Conservation (phyloP, 495 filamentous ascomycete genomes). For the Penicillium arizonense region DNA sequence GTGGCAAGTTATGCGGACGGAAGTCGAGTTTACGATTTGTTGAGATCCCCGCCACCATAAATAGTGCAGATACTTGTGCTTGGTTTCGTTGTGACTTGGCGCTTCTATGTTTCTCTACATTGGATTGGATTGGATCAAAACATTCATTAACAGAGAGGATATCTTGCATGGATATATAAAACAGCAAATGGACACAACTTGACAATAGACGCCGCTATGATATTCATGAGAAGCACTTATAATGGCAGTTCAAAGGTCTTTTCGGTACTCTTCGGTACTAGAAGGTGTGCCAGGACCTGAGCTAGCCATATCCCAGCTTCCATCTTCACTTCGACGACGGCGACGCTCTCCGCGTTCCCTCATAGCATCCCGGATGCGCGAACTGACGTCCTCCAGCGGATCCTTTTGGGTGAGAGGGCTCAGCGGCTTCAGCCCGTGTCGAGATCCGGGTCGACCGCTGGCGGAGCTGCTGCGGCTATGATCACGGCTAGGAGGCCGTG, state of each 20-base stretch:
- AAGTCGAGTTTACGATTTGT: neutral
- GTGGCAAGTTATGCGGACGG: slow-evolving; percentile 17
- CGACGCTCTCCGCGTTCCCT: slow-evolving; percentile 74
- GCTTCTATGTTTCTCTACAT: neutral
- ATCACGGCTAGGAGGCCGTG: slow-evolving; percentile 67
- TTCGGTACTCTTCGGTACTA: slow-evolving; percentile 40
- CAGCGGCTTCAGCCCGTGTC: slow-evolving; percentile 67
- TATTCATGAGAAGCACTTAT: slow-evolving; percentile 3
- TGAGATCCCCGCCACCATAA: neutral
- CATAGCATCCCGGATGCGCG: slow-evolving; percentile 87
- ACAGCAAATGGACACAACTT: slow-evolving; percentile 18
- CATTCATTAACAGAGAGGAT: slow-evolving; percentile 17
- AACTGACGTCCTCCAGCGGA: slow-evolving; percentile 76
- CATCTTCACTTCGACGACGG: slow-evolving; percentile 60
- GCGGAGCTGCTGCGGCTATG: slow-evolving; percentile 64
- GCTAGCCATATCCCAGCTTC: slow-evolving; percentile 48
- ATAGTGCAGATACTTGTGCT: neutral
- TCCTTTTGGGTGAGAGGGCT: slow-evolving; percentile 71
- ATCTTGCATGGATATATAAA: slow-evolving; percentile 25
- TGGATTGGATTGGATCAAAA: neutral
- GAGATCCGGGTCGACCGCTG: slow-evolving; percentile 57
- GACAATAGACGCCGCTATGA: slow-evolving; percentile 21
- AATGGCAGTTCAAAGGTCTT: slow-evolving; percentile 33
- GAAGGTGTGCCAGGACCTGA: slow-evolving; percentile 44
- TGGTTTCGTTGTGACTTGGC: neutral